Evolutionary conservation across 108 stramenopile genomes (phyloP), one percentile per base, ranked within the genome.

Genomic region (Schizochytrium sp.): DNA sequence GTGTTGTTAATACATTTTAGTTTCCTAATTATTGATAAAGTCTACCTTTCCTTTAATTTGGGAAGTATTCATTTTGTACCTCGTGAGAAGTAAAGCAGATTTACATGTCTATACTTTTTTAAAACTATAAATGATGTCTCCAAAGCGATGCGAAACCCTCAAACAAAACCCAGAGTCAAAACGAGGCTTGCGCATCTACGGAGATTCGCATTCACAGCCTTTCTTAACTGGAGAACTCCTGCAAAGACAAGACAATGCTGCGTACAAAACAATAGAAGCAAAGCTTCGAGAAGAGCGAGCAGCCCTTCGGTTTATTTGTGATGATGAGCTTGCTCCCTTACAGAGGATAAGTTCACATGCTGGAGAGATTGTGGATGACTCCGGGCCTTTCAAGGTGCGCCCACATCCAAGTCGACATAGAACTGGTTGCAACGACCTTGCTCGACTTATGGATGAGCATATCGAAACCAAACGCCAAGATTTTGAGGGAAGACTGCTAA

Each of bases 391-490:
- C 5, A 8, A 44, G 5, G 0, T 69, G 28, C 64, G 64, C 64
- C 12, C 10, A 8, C 64, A 69, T 38, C 64, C 64, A 8, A 3
- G 19, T 12, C 10, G 28, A 8, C 64, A 69, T 38, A 15, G 15
- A 38, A 69, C 64, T 7, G 64, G 64, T 8, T 69, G 64, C 64
- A 69, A 69, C 3, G 64, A 69, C 15, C 64, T 69, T 44, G 64
- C 3, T 7, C 12, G 28, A 44, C 3, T 69, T 38, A 38, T 69
- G 12, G 64, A 69, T 3, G 12, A 12, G 7, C 64, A 69, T 44
- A 69, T 69, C 28, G 42, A 44, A 8, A 44, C 64, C 64, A 69
- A 69, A 44, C 64, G 64, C 10, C 64, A 38, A 0, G 64, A 69
- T 44, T 69, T 69, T 69, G 64, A 13, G 28, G 28, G 28, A 28